These are phyloP conservation scores for Microbotryomycetes sp. DNA, from an alignment of 1,284 basidiomycete genomes.

Conservation along the genomic window DNA sequence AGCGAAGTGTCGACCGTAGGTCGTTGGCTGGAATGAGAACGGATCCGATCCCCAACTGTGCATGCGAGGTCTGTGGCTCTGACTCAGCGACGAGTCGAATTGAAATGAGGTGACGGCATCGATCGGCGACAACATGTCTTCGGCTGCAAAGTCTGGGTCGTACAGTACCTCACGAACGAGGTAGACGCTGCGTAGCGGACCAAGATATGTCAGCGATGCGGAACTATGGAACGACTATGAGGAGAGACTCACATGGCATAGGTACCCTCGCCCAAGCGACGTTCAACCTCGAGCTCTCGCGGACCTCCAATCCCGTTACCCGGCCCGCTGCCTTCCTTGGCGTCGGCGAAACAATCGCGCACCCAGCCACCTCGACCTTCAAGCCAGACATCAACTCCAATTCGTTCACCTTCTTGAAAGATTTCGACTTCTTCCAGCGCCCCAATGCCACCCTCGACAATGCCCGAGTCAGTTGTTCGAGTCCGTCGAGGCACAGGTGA, in stretches of 20 bases:
- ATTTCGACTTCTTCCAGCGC: constrained; percentile 27
- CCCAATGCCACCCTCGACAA: constrained; percentile 1
- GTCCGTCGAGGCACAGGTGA: constrained; percentile 1
- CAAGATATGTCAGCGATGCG: not conserved
- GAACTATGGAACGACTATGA: not conserved
- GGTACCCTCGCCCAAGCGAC: constrained; percentile 75
- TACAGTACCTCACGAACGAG: constrained; percentile 76
- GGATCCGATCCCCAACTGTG: constrained; percentile 36
- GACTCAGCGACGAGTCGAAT: constrained; percentile 48
- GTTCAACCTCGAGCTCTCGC: constrained; percentile 69
- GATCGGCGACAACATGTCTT: constrained; percentile 44
- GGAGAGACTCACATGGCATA: constrained; percentile 58
- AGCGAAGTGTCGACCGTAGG: constrained; percentile 80
- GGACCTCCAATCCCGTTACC: constrained; percentile 30
- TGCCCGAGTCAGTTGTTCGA: not conserved
- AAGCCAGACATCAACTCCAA: constrained; percentile 34
- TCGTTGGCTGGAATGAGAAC: constrained; percentile 12
- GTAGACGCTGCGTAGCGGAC: constrained; percentile 54
- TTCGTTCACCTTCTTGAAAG: constrained; percentile 36
- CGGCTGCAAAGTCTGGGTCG: constrained; percentile 44
- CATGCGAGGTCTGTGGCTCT: constrained; percentile 50
- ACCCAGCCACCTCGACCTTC: constrained; percentile 33
- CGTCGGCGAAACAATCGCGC: constrained; percentile 24
- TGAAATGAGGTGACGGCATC: constrained; percentile 37
- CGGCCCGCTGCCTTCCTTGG: constrained; percentile 13